A percentile compares a stretch with the other conserved stretches of the same genome.
These are phyloP conservation scores for Clonostachys sp. DNA, from an alignment of 2,329 filamentous ascomycete species.

Conservation along the genomic window DNA sequence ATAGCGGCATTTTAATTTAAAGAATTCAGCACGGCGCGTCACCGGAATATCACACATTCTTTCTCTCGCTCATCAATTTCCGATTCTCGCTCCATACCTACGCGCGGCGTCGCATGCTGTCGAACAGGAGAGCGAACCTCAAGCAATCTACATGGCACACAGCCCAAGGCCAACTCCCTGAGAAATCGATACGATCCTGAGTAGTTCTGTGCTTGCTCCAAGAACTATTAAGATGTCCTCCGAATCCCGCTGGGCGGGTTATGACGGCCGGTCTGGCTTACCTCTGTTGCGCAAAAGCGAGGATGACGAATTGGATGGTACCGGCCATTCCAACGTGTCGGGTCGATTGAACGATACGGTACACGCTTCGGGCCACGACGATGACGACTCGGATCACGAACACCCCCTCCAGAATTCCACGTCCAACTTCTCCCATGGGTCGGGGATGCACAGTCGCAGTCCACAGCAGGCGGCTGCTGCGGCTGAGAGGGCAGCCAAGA, in stretches of 20 bases:
- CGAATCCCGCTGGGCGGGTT: slow-evolving; percentile 29
- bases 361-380: slow-evolving; percentile 12
- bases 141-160: too few species aligned
- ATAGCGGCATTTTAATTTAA: too few species aligned
- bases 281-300: slow-evolving; percentile 31
- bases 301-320: slow-evolving; percentile 7
- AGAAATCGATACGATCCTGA: too few species aligned
- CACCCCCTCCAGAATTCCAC: slow-evolving; percentile 1
- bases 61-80: too few species aligned
- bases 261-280: slow-evolving; percentile 37
- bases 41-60: too few species aligned
- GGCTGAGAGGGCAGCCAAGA: slow-evolving; percentile 49
- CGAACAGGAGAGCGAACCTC: too few species aligned
- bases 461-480: slow-evolving; percentile 42
- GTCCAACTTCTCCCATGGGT: slow-evolving; percentile 32
- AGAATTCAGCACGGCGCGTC: too few species aligned
- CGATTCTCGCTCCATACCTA: too few species aligned
- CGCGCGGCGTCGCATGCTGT: too few species aligned
- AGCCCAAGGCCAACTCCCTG: too few species aligned
- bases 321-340: slow-evolving; percentile 13
- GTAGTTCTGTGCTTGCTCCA: too few species aligned
- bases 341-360: slow-evolving; percentile 5
- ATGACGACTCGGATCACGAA: slow-evolving; percentile 9
- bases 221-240: slow-evolving; percentile 29
- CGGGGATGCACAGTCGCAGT: slow-evolving; percentile 73